Percentiles rank a stretch among this genome's conserved stretches.
Conservation (phyloP, 371 early-diverging fungal species). For the Mortierella sp. region DNA sequence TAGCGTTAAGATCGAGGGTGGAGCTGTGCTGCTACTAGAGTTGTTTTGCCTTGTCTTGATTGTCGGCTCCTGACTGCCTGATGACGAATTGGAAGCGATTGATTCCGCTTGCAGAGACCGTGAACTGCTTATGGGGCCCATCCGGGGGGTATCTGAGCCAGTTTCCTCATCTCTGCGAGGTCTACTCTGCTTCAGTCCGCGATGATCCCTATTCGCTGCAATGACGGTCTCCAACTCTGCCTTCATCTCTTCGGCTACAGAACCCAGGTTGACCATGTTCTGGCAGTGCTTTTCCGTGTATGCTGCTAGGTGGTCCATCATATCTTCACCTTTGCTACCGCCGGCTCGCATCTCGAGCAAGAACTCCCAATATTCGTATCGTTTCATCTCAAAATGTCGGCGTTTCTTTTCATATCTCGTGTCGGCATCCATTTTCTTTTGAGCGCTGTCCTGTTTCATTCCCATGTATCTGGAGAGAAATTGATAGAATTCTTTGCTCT, state of each 20-base stretch:
- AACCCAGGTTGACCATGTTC: conserved; percentile 20
- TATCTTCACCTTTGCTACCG: conserved; percentile 71
- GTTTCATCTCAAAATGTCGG: conserved; percentile 66
- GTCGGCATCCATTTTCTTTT: conserved; percentile 59
- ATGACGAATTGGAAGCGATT: conserved; percentile 3
- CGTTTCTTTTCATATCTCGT: conserved; percentile 57
- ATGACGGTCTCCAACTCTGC: conserved; percentile 43
- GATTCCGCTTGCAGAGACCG: too few relatives aligned
- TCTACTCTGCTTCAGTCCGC: not conserved
- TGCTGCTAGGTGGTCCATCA: conserved; percentile 60
- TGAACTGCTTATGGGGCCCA: not conserved
- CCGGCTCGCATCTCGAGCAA: conserved; percentile 68
- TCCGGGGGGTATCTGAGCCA: conserved; percentile 4
- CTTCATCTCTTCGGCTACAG: conserved; percentile 31
- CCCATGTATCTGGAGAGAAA: conserved; percentile 67
- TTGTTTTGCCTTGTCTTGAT: conserved; percentile 4
- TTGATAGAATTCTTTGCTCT: conserved; percentile 70
- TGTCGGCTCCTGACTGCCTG: conserved; percentile 18
- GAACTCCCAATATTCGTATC: conserved; percentile 73
- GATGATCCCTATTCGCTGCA: conserved; percentile 9
- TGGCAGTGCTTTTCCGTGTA: conserved; percentile 64
- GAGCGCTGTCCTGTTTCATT: conserved; percentile 47
- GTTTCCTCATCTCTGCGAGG: not conserved
- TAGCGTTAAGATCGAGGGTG: too few relatives aligned
- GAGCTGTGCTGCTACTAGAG: too few relatives aligned